Base-by-base conservation (phyloP, 140 eudicot genomes). In the Flaveria floridana region DNA sequence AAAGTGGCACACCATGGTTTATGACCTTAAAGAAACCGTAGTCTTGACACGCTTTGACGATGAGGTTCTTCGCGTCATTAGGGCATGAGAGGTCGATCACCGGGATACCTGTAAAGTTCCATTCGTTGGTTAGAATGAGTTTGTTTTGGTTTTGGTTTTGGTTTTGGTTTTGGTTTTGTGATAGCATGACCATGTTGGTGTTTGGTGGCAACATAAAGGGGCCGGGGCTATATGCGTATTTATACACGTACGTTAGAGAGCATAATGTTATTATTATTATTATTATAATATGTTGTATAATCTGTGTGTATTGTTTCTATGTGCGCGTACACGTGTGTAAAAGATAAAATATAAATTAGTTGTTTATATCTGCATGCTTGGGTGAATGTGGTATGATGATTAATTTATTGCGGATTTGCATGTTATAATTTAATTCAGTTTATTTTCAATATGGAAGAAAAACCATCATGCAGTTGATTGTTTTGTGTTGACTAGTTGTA, bases 11-110 rank as follows among this genome's bases (percentile, higher is more conserved):
- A 7, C 90, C 83, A 68, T 89, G 96, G 72, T 87, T 89, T 53
- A 79, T 42, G 41, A 85, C 88, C 77, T 87, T 89, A 71, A 89
- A 89, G 81, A 89, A 89, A 0, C 96, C 96, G 15, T 81, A 85
- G 50, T 87, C 87, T 74, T 79, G 75, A 67, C 96, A 89, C 11
- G 96, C 96, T 8, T 83, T 81, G n/a, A 89, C 90, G 21, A 87
- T 64, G 51, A 72, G 82, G 52, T 73, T 37, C 48, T 76, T 79
- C 2, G 96, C 92, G 1, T 74, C 70, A 3, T 50, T 34, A 2
- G 93, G 88, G 47, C 41, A 44, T 2, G 79, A 70, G 26, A 89
- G 90, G 85, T 89, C 96, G 2, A 89, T 73, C 0, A 79, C 86
- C 0, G 96, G 96, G 69, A 89, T 83, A 11, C 65, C 79, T 0